Conservation (phyloP, 2,329 filamentous ascomycete species). For the Penicillium sp. region DNA sequence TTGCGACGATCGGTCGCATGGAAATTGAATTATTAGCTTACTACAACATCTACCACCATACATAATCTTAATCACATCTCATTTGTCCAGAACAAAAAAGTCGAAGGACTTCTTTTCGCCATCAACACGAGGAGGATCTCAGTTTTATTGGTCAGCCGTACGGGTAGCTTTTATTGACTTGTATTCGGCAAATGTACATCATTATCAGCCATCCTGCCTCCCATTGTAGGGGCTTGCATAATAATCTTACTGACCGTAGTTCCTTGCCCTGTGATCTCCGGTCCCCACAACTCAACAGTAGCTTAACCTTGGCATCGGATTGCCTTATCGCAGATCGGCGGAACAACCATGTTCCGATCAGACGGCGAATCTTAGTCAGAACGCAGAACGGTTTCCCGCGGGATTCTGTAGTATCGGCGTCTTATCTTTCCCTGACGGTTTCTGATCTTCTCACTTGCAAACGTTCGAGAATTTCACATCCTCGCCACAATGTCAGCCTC, state of each 20-base stretch:
- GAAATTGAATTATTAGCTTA: slow-evolving; percentile 14
- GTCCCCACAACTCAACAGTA: not conserved
- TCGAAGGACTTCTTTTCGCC: not conserved
- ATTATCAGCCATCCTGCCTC: too few relatives aligned
- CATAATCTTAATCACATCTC: slow-evolving; percentile 18
- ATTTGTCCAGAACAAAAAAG: not conserved
- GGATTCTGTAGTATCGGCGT: slow-evolving; percentile 17
- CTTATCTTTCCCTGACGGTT: slow-evolving; percentile 5
- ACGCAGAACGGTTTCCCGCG: slow-evolving; percentile 22
- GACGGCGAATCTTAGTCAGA: slow-evolving; percentile 8
- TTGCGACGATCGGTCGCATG: not conserved
- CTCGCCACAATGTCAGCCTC: slow-evolving; percentile 28
- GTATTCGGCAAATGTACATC: too few relatives aligned
- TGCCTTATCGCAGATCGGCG: not conserved
- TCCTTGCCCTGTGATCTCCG: not conserved
- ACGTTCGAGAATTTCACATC: not conserved
- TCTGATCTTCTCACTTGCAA: not conserved
- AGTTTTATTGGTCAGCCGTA: too few relatives aligned
- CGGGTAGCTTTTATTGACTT: too few relatives aligned
- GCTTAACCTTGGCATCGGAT: not conserved
- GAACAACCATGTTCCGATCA: slow-evolving; percentile 4
- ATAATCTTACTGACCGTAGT: not conserved
- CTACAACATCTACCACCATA: slow-evolving; percentile 9
- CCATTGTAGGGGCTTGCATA: too few relatives aligned
- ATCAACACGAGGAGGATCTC: too few relatives aligned